Percentiles rank a stretch among this genome's conserved stretches.
These are phyloP conservation scores for Fusarium sororula DNA, from an alignment of 2,329 filamentous ascomycete genomes.

Conservation along the genomic window DNA sequence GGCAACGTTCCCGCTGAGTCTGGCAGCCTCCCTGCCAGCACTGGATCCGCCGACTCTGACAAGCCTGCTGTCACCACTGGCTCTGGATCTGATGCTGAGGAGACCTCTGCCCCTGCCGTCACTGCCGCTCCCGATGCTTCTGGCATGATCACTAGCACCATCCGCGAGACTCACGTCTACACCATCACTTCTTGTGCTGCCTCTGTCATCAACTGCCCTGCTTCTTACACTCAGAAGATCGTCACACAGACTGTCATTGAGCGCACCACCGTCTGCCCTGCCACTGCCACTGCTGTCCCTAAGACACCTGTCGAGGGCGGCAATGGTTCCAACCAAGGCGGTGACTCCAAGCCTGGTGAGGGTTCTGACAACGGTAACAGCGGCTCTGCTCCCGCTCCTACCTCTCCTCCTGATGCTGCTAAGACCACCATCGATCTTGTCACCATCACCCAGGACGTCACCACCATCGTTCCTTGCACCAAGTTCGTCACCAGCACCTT, in stretches of 20 bases:
- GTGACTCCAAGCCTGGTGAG: neutral
- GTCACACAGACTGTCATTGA: conserved; percentile 38
- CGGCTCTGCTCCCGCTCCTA: conserved; percentile 13
- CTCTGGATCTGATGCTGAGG: conserved; percentile 7
- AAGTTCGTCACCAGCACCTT: conserved; percentile 37
- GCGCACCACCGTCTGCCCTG: conserved; percentile 38
- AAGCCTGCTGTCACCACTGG: conserved; percentile 4
- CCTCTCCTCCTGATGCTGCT: conserved; percentile 5
- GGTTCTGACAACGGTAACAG: neutral
- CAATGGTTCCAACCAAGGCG: neutral
- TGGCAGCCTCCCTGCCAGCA: conserved; percentile 8
- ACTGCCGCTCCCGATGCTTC: conserved; percentile 18
- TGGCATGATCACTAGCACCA: conserved; percentile 36
- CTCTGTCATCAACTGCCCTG: conserved; percentile 52
- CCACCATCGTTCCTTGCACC: conserved; percentile 38
- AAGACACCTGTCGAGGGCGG: neutral
- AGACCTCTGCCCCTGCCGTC: conserved; percentile 9
- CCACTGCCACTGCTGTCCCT: conserved; percentile 20
- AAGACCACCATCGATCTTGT: conserved; percentile 24
- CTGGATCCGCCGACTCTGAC: neutral
- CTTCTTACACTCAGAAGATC: conserved; percentile 46
- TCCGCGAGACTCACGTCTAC: conserved; percentile 38
- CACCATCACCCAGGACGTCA: conserved; percentile 39
- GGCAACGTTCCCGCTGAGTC: conserved; percentile 2
- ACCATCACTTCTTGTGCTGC: conserved; percentile 51